Evolutionary conservation across 495 filamentous ascomycete species (phyloP), one percentile per base, ranked within the genome.

Genomic region (Xylaria acuta): DNA sequence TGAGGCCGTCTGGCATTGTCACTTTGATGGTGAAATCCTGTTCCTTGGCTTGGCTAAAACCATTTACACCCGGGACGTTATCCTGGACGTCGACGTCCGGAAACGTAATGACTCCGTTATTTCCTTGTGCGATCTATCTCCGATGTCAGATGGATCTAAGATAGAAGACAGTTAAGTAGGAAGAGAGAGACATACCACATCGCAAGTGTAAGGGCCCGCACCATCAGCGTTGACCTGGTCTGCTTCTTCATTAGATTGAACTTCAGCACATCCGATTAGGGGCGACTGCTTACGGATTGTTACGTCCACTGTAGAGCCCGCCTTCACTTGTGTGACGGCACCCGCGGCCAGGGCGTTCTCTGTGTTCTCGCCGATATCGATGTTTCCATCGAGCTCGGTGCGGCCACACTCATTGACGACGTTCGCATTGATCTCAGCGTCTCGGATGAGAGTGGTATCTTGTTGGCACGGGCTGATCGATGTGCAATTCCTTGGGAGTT

Each of bases 181-280:
- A 27, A 25, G 14, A 14, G 20, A 59, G 22, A 16, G 20, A 64
- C 69, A 11, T 60, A 76, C 84, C 8, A 86, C 58, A 58, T 86
- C 84, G 72, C 87, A 88, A 2, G 79, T 75, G 73, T 86, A 88
- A 3, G 86, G 87, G 0, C 87, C 87, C 22, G 86, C 86, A 36
- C 86, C 87, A 72, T 88, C 86, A 27, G 83, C 85, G 69, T 88
- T 89, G 68, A 88, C 85, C 70, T 88, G 86, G 72, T 88, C 72
- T 73, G 34, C 32, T 69, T 22, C n/a, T 25, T 58, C 32, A 76
- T 70, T 64, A 58, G 66, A 36, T 43, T 22, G n/a, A 9, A 16
- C 8, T 20, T 9, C 36, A 40, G 18, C 45, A 40, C 30, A 3
- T 49, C 22, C 16, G 38, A n/a, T 38, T 30, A 14, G 18, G 16